phyloP scores from a whole-genome alignment of 2,329 filamentous ascomycete species.

The Emmonsiellopsis sp. region DNA sequence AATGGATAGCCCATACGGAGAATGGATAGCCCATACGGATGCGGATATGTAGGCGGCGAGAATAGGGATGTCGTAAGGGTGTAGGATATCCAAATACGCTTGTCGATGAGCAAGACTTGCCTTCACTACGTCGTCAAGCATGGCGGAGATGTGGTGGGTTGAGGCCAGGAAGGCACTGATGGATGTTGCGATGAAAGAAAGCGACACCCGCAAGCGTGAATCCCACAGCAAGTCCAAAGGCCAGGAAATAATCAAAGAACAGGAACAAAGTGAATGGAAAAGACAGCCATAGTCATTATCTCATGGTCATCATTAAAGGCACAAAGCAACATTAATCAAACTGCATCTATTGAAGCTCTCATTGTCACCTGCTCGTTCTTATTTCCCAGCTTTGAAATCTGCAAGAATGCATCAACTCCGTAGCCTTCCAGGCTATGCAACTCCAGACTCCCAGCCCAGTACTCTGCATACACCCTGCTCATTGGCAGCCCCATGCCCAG shows the following conservation, averaged over 20 bases:
- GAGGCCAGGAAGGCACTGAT: too few species aligned
- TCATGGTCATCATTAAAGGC: neutral
- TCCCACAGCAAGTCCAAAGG: too few species aligned
- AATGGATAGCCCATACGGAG: neutral
- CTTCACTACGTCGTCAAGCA: too few species aligned
- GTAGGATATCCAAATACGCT: neutral
- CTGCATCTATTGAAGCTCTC: slow-evolving; percentile 65
- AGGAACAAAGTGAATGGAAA: neutral
- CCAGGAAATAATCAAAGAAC: too few species aligned
- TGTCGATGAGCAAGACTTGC: neutral
- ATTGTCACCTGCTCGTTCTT: slow-evolving; percentile 91
- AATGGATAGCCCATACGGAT: neutral
- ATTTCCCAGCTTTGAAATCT: slow-evolving; percentile 93
- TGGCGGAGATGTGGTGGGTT: too few species aligned
- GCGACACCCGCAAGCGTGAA: too few species aligned
- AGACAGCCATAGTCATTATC: neutral
- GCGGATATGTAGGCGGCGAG: neutral
- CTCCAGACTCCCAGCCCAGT: slow-evolving; percentile 90
- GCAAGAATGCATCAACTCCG: slow-evolving; percentile 88
- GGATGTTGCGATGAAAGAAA: too few species aligned
- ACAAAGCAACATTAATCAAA: slow-evolving; percentile 35
- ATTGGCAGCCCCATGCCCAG: slow-evolving; percentile 90
- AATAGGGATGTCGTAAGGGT: neutral
- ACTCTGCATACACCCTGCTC: slow-evolving; percentile 90
- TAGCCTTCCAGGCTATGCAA: slow-evolving; percentile 91